Base-by-base conservation (phyloP, 306 rosid genomes). In the Vigna unguiculata region DNA sequence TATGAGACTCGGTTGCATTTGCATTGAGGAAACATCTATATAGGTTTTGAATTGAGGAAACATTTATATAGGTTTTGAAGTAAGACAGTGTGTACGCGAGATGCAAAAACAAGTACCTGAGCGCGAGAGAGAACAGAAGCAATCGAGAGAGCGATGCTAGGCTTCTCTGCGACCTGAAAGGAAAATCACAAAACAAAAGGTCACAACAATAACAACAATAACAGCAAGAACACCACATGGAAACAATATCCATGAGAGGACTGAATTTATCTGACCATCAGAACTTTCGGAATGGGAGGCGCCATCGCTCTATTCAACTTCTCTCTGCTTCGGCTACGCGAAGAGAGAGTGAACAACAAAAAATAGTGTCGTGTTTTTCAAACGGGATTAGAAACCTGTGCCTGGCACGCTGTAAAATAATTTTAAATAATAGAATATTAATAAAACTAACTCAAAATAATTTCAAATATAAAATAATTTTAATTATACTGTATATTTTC, bases 121-220 rank as follows among this genome's bases (percentile, higher is more conserved):
- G 93, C 86, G 45, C 24, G 90, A 49, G 98, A 94, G 82, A 94
- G 97, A 62, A 81, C 91, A 36, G 89, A 66, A 40, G 98, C 95
- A 71, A 94, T 89, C 20, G 97, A 89, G 61, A 87, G 88, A 79
- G 98, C 93, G 77, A 94, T 94, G 86, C 97, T 94, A 28, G 97
- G 98, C 85, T 94, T 94, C 91, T 94, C 97, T 11, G 95, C 96
- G 2, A 94, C 98, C 97, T 93, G 84, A 58, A 49, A 59, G 9
- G 3, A 32, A 60, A 9, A 12, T 12, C 48, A 43, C 16, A 6
- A 80, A 24, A 82, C 57, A 40, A 32, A 69, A 77, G 61, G 12
- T 48, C 16, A 45, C 7, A 5, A 32, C 36, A 32, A 32, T 30
- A 40, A 57, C 54, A 22, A 20, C 51, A 24, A n/a, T n/a, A n/a